Evolutionary conservation across 768 basidiomycete genomes (phyloP), one percentile per base, ranked within the genome.

Genomic region (Rhodotorula sphaerocarpa): DNA sequence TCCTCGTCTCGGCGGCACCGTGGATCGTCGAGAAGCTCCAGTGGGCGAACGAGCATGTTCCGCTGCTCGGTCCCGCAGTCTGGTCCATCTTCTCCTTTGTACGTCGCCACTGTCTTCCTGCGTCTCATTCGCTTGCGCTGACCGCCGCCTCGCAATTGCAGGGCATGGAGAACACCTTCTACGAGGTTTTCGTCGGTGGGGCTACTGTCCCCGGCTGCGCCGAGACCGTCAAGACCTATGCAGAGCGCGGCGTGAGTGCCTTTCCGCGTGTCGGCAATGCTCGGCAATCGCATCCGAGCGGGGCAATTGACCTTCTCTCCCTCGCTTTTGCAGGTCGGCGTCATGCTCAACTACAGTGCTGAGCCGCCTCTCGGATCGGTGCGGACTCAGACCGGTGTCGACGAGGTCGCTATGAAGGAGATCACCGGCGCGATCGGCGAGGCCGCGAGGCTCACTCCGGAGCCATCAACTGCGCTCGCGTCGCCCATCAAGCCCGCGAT

Each of bases 341-440:
- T 67, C 41, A 62, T 70, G 60, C 62, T 72, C 52, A 70, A 70
- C 55, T 72, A 67, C 69, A 66, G 63, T 20, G 71, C 69, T 4
- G 71, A 72, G 52, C 68, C 70, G 1, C 54, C 67, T 0, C 55
- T 63, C 39, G 59, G 61, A 20, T 25, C 56, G 21, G 33, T 34
- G 16, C 54, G 53, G 36, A n/a, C 47, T 7, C 33, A 39, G 39
- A 46, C 51, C 3, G 64, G 64, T 9, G 50, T 65, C 59, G 50
- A 66, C 53, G 50, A 64, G n/a, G 50, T 43, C 34, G 41, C 50
- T 11, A 56, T 64, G 59, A 23, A 42, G 28, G 69, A 64, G 45
- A 63, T 60, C 50, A 52, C 61, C 39, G 46, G 23, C 41, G 55
- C 69, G 41, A 55, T 65, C 30, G 28, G 46, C 33, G 61, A 58